Percentiles rank a stretch among this genome's conserved stretches.
Evolutionary conservation across 345 rosid species (phyloP).

Genomic region (Mangifera indica): DNA sequence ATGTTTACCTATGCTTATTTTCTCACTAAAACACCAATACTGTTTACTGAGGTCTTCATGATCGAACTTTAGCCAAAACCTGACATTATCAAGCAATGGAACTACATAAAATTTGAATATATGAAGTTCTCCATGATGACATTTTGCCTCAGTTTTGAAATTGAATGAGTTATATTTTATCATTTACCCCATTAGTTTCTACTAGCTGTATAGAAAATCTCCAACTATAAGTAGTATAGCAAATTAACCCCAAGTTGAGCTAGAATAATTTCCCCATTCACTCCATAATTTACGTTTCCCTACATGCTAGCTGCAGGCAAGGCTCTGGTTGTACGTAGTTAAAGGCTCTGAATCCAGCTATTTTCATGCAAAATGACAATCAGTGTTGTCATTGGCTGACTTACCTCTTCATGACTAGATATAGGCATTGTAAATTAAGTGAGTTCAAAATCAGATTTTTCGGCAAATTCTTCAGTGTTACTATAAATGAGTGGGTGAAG

Average conservation of each 20-base stretch:
- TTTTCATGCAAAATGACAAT: background rate
- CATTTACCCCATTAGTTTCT: background rate
- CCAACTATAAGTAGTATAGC: background rate
- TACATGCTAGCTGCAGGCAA: background rate
- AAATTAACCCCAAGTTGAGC: background rate
- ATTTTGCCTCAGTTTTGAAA: background rate
- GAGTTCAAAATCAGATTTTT: background rate
- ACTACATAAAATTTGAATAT: background rate
- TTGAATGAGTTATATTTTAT: background rate
- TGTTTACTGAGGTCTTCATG: background rate
- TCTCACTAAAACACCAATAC: background rate
- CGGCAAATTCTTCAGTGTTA: background rate
- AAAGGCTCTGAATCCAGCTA: background rate
- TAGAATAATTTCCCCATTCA: background rate
- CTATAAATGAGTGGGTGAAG: background rate
- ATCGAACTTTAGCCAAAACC: background rate
- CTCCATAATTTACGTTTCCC: background rate
- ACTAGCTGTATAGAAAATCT: background rate
- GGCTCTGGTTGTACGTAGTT: background rate
- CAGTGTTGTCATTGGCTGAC: background rate
- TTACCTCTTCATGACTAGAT: background rate
- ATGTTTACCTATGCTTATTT: background rate
- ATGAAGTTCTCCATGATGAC: background rate
- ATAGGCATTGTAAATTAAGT: background rate
- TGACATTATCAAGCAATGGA: background rate